phyloP scores from a whole-genome alignment of 2,329 filamentous ascomycete species.

The Trichoderma sp. region DNA sequence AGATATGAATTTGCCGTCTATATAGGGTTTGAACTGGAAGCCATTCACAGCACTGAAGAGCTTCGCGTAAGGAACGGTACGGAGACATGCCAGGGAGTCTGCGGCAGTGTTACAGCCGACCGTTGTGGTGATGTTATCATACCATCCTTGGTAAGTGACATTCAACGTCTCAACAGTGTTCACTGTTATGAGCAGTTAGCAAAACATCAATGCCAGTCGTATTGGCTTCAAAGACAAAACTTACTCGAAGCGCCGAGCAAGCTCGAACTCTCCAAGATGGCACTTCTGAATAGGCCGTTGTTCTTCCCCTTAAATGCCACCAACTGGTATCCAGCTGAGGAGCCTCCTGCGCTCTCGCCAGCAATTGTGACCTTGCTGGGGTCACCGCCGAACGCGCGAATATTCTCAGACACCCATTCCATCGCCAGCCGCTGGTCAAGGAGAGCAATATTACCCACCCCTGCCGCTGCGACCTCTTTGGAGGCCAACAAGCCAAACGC shows the following conservation, averaged over 20 bases:
- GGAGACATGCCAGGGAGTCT: slow-evolving; percentile 1
- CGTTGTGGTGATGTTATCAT: slow-evolving; percentile 5
- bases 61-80: slow-evolving; percentile 1
- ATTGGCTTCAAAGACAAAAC: not conserved
- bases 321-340: slow-evolving; percentile 2
- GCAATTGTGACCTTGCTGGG: slow-evolving; percentile 47
- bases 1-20: slow-evolving; percentile 3
- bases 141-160: slow-evolving; percentile 11
- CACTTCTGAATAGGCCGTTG: slow-evolving; percentile 7
- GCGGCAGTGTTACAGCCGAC: not conserved
- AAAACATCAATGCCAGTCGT: not conserved
- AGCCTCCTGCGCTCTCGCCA: slow-evolving; percentile 51
- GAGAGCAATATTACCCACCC: slow-evolving; percentile 13
- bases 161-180: slow-evolving; percentile 4
- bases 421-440: slow-evolving; percentile 45
- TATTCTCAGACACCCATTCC: slow-evolving; percentile 50
- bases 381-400: slow-evolving; percentile 47
- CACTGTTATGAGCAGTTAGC: not conserved
- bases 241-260: slow-evolving; percentile 14
- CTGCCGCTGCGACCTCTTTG: not conserved
- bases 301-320: slow-evolving; percentile 11
- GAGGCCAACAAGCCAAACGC: slow-evolving; percentile 16
- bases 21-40: slow-evolving; percentile 8
- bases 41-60: slow-evolving; percentile 4
- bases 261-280: slow-evolving; percentile 10